A percentile compares a stretch with the other conserved stretches of the same genome.
phyloP scores from a whole-genome alignment of 768 basidiomycete genomes.

The Psilocybe cubensis region DNA sequence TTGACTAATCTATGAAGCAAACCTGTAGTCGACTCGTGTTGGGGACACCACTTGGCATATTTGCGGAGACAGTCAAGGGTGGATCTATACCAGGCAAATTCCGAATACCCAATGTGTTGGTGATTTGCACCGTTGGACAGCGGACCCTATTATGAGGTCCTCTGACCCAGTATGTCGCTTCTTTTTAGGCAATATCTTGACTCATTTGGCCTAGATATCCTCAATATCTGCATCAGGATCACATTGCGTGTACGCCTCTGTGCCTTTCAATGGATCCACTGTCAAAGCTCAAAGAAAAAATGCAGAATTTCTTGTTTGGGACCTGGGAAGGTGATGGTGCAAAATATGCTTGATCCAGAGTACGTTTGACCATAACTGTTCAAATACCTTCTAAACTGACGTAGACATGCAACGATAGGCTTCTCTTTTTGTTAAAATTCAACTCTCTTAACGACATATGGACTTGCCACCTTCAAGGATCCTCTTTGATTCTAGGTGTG shows the following conservation, averaged over 20 bases:
- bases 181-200: neutral
- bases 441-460: constrained; percentile 57
- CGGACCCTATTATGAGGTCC: constrained; percentile 46
- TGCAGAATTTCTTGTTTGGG: constrained; percentile 62
- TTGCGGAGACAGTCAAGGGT: constrained; percentile 56
- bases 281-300: constrained; percentile 4
- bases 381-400: neutral
- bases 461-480: constrained; percentile 51
- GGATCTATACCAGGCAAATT: constrained; percentile 40
- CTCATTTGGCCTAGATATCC: constrained; percentile 42
- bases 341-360: constrained; percentile 45
- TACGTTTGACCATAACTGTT: constrained; percentile 24
- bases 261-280: neutral
- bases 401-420: constrained; percentile 29
- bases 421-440: constrained; percentile 39
- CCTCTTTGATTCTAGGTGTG: constrained; percentile 57
- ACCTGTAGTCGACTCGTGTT: constrained; percentile 35
- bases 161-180: constrained; percentile 34
- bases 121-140: constrained; percentile 40
- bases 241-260: constrained; percentile 48
- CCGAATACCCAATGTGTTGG: neutral
- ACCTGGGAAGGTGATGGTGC: constrained; percentile 53
- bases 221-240: constrained; percentile 53
- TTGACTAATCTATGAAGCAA: neutral
- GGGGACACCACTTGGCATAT: constrained; percentile 38